Base-by-base conservation (phyloP, 2,329 filamentous ascomycete species). In the Cladorrhinum sp. region DNA sequence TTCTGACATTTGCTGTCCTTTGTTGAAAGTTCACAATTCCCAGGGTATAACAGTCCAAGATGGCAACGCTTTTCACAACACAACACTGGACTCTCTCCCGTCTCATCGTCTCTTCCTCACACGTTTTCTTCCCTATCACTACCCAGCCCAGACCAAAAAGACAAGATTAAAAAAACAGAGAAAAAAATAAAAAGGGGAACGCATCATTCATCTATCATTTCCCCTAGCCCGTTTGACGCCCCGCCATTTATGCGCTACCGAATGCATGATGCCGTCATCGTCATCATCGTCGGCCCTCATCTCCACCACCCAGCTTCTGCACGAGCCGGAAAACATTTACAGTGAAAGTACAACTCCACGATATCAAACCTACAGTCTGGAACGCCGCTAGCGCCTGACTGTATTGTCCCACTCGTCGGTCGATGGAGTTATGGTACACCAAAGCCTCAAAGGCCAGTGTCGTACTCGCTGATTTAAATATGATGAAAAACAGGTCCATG, bases 381-480 rank as follows among this genome's bases (percentile, higher is more conserved):
- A 96, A 89, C 7, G 85, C 88, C 48, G 91, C 89, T 64, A 98
- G 76, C 2, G 89, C 88, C 71, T 87, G 86, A 66, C 80, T 81
- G 56, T 82, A 70, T 39, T 89, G 85, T 49, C 86, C 79, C 49
- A 79, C 74, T 52, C 74, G 62, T 16, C 63, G 65, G 50, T 73
- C 68, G 23, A 70, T 69, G 9, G 74, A 65, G 56, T 77, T 74
- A 70, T 82, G 75, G 71, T 84, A 81, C 73, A 91, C 88, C 58
- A 97, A 79, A 8, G 91, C 89, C 72, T 91, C 90, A 73, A 97
- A 96, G 1, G 94, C 93, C 65, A 99, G 79, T 46, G 91, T 90
- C 24, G 96, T 84, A 76, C 96, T 98, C 56, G 93, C 92, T 3
- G 93, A 92, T 74, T 96, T 94, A 78, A 99, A 96, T 48, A 98